Percentiles rank a stretch among this genome's conserved stretches.
These are phyloP conservation scores for Aspergillus sergii DNA, from an alignment of 2,329 filamentous ascomycete species.

Conservation along the genomic window DNA sequence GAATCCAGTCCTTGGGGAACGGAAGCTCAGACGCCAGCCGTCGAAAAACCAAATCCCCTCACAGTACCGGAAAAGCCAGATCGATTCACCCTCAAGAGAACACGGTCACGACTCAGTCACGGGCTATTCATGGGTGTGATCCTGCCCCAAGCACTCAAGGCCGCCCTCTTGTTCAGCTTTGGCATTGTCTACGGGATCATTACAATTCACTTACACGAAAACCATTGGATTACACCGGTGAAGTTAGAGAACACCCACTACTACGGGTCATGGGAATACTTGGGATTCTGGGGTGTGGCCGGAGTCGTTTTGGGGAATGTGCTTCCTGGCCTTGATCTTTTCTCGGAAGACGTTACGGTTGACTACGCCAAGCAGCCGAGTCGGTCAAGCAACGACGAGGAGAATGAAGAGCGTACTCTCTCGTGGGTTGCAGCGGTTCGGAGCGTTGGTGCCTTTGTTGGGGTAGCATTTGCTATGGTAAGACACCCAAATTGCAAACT, in stretches of 20 bases:
- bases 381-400: conserved; percentile 33
- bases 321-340: conserved; percentile 78
- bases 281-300: conserved; percentile 78
- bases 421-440: conserved; percentile 72
- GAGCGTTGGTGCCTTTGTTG: conserved; percentile 71
- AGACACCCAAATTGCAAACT: conserved; percentile 36
- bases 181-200: conserved; percentile 82
- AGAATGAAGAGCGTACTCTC: conserved; percentile 32
- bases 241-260: conserved; percentile 60
- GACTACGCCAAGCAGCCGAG: conserved; percentile 27
- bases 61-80: conserved; percentile 29
- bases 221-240: conserved; percentile 64
- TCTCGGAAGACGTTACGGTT: conserved; percentile 65
- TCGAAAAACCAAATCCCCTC: conserved; percentile 48
- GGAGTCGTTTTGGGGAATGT: conserved; percentile 77
- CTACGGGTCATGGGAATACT: conserved; percentile 63
- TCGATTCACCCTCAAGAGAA: conserved; percentile 33
- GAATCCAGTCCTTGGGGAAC: conserved; percentile 77
- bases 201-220: conserved; percentile 76
- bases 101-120: conserved; percentile 39
- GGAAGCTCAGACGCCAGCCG: conserved; percentile 69
- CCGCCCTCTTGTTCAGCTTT: conserved; percentile 71
- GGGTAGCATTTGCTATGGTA: conserved; percentile 81
- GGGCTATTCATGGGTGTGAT: conserved; percentile 45
- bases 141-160: conserved; percentile 61